These are phyloP conservation scores for Arachnomyces sp. DNA, from an alignment of 2,329 filamentous ascomycete genomes.

Conservation along the genomic window DNA sequence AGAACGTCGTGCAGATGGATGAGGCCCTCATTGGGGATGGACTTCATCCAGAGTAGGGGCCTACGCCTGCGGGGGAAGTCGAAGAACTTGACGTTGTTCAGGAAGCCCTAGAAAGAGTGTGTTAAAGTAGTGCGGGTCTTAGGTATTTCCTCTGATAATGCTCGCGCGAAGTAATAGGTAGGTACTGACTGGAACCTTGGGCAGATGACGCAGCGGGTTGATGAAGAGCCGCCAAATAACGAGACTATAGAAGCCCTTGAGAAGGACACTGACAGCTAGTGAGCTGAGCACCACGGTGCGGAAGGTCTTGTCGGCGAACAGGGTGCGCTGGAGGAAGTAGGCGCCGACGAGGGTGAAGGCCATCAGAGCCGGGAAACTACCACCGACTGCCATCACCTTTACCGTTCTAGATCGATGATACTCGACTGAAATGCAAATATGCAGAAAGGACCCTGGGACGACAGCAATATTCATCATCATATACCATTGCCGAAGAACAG, in stretches of 20 bases:
- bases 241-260: slow-evolving; percentile 29
- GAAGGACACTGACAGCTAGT: slow-evolving; percentile 18
- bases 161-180: no score
- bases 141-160: no score
- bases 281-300: slow-evolving; percentile 16
- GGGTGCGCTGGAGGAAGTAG: slow-evolving; percentile 21
- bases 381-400: no score
- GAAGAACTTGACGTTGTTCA: slow-evolving; percentile 21
- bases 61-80: slow-evolving; percentile 25
- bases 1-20: slow-evolving; percentile 46
- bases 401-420: neutral
- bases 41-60: slow-evolving; percentile 42
- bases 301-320: slow-evolving; percentile 20
- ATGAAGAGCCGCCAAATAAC: slow-evolving; percentile 46
- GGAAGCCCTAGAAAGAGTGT: slow-evolving; percentile 16
- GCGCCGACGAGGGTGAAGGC: slow-evolving; percentile 22
- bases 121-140: no score
- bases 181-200: slow-evolving; percentile 35
- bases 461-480: slow-evolving; percentile 22
- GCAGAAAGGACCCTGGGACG: neutral
- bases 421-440: neutral
- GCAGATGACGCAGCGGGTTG: slow-evolving; percentile 45
- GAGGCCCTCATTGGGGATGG: slow-evolving; percentile 48
- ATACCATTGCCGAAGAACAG: slow-evolving; percentile 35
- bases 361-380: no score